These are phyloP conservation scores for Baudoinia panamericana DNA, from an alignment of 495 filamentous ascomycete genomes.

Conservation along the genomic window DNA sequence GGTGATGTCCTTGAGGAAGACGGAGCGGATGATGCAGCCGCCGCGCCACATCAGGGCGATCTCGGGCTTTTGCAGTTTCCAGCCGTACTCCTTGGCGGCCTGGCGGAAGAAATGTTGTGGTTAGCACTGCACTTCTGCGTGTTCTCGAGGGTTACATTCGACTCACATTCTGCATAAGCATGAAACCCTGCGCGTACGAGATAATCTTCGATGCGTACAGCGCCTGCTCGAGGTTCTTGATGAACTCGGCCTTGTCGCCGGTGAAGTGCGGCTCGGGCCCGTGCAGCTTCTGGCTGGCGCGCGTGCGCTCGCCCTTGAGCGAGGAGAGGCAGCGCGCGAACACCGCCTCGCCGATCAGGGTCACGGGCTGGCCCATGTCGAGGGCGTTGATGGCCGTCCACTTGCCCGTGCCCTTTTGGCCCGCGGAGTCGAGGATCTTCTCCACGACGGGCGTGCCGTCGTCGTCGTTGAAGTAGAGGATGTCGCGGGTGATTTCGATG, in stretches of 20 bases:
- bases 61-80: conserved; percentile 99
- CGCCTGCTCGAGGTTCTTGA: conserved; percentile 95
- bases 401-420: conserved; percentile 99
- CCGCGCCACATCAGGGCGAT: conserved; percentile 99
- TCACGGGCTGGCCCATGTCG: conserved; percentile 97
- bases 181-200: conserved; percentile 98
- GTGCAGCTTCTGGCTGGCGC: conserved; percentile 63
- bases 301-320: conserved; percentile 83
- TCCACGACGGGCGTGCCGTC: conserved; percentile 83
- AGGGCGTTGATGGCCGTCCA: conserved; percentile 99
- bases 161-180: conserved; percentile 96
- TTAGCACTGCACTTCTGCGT: not conserved
- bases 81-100: conserved; percentile 88
- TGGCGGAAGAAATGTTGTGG: no score
- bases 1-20: conserved; percentile 99
- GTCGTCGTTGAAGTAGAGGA: conserved; percentile 93
- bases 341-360: conserved; percentile 92
- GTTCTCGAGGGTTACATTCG: conserved; percentile 32
- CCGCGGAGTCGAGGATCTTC: conserved; percentile 97
- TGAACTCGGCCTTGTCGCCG: conserved; percentile 82
- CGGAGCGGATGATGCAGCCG: conserved; percentile 98
- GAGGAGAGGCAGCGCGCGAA: conserved; percentile 88
- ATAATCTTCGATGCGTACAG: conserved; percentile 99
- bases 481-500: conserved; percentile 96
- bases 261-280: conserved; percentile 64